phyloP scores from a whole-genome alignment of 140 eudicot species.

The Oenanthe javanica region DNA sequence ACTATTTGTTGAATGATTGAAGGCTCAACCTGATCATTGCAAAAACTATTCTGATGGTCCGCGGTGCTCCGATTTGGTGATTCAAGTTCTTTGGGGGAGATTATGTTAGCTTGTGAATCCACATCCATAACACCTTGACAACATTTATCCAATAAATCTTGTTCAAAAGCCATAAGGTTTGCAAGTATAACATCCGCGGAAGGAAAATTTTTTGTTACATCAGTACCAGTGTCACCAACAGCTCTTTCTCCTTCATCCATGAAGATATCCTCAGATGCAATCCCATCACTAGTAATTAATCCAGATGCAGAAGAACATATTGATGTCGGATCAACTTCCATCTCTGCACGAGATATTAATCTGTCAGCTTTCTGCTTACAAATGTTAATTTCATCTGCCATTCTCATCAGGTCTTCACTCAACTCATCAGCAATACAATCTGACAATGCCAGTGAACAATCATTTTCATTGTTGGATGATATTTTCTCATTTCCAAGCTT shows the following conservation, averaged over 20 bases:
- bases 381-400: conserved; percentile 2
- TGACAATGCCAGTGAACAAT: neutral
- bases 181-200: conserved; percentile 12
- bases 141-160: conserved; percentile 7
- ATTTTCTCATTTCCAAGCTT: neutral
- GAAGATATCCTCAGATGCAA: conserved; percentile 5
- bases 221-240: conserved; percentile 7
- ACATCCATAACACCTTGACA: neutral
- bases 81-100: neutral
- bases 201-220: conserved; percentile 9
- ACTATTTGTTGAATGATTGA: neutral
- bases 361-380: conserved; percentile 5
- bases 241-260: conserved; percentile 1
- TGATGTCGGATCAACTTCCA: conserved; percentile 31
- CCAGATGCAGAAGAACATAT: conserved; percentile 16
- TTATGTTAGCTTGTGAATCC: conserved; percentile 9
- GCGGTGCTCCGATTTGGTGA: conserved; percentile 7
- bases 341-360: conserved; percentile 15
- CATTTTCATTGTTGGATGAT: conserved; percentile 10
- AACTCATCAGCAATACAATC: neutral
- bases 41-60: conserved; percentile 1
- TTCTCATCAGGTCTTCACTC: neutral
- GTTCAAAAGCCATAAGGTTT: conserved; percentile 4
- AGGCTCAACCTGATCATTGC: neutral
- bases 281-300: conserved; percentile 12